Percentiles rank a stretch among this genome's conserved stretches.
phyloP scores from a whole-genome alignment of 495 filamentous ascomycete genomes.

The Aspergillus saccharolyticus region DNA sequence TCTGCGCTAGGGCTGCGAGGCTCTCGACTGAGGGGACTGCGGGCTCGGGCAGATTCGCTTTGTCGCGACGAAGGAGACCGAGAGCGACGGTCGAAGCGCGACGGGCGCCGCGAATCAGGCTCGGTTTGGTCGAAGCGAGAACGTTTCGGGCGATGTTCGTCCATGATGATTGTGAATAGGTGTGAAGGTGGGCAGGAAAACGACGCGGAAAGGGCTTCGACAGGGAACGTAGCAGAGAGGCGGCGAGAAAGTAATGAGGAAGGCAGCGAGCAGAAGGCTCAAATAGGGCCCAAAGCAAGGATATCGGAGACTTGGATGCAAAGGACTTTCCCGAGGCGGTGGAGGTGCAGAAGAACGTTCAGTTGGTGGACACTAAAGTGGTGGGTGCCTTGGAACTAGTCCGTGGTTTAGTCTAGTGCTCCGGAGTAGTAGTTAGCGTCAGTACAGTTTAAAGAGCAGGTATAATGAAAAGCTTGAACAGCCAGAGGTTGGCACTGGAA shows the following conservation, averaged over 20 bases:
- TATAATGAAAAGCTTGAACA: no score
- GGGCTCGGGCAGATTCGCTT: constrained; percentile 60
- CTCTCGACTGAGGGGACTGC: constrained; percentile 67
- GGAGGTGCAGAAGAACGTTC: constrained; percentile 9
- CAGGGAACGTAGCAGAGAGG: not conserved
- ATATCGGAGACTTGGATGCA: constrained; percentile 5
- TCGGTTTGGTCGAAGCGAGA: constrained; percentile 91
- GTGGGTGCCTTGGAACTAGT: not conserved
- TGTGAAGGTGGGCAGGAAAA: constrained; percentile 4
- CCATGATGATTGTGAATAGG: constrained; percentile 47
- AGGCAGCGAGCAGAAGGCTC: constrained; percentile 6
- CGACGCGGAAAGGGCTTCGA: constrained; percentile 6
- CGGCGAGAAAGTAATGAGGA: not conserved
- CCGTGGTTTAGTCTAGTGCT: not conserved
- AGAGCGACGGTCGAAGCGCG: constrained; percentile 81
- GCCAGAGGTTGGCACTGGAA: no score
- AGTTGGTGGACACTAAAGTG: constrained; percentile 14
- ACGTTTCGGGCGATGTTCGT: constrained; percentile 72
- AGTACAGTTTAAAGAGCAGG: no score
- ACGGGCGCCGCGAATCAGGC: constrained; percentile 63
- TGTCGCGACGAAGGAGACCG: constrained; percentile 69
- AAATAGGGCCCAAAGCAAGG: constrained; percentile 9
- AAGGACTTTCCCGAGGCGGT: constrained; percentile 23
- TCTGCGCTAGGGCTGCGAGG: constrained; percentile 48
- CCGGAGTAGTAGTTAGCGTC: not conserved